A percentile compares a stretch with the other conserved stretches of the same genome.
Evolutionary conservation across 805 yeast genomes (phyloP).

Genomic region (Candida boidinii): DNA sequence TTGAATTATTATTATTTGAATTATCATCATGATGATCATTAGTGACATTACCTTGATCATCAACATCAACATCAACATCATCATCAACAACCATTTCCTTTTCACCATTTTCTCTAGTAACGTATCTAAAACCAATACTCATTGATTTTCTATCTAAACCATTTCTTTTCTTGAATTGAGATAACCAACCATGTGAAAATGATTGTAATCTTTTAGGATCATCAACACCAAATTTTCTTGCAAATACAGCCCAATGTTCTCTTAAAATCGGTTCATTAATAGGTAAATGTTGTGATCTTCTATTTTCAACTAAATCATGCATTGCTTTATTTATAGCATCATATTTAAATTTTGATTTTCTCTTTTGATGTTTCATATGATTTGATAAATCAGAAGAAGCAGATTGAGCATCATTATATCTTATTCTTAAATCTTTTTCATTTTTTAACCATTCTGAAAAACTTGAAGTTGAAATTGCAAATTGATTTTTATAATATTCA

Average conservation of each 20-base stretch:
- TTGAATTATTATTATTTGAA: constrained; percentile 5
- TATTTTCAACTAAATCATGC: constrained; percentile 42
- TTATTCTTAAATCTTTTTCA: constrained; percentile 39
- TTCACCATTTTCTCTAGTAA: neutral
- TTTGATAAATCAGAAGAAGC: constrained; percentile 13
- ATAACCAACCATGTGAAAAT: constrained; percentile 57
- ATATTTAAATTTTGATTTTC: constrained; percentile 46
- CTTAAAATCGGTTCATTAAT: constrained; percentile 47
- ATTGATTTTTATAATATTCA: constrained; percentile 37
- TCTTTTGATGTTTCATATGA: constrained; percentile 23
- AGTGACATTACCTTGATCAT: neutral
- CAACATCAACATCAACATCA: constrained; percentile 1
- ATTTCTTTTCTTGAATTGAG: constrained; percentile 52
- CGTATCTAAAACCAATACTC: constrained; percentile 1
- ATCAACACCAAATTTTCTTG: constrained; percentile 46
- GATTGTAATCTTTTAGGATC: constrained; percentile 49
- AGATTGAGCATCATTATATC: constrained; percentile 29
- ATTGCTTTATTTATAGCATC: constrained; percentile 50
- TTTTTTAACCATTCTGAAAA: constrained; percentile 55
- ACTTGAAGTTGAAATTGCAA: constrained; percentile 51
- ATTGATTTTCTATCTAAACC: constrained; percentile 16
- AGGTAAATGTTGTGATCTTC: constrained; percentile 34
- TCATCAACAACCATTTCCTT: neutral
- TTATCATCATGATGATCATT: neutral
- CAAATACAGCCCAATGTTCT: constrained; percentile 48